Evolutionary conservation across 805 yeast genomes (phyloP), one percentile per base, ranked within the genome.

Genomic region (Metschnikowia hibisci): DNA sequence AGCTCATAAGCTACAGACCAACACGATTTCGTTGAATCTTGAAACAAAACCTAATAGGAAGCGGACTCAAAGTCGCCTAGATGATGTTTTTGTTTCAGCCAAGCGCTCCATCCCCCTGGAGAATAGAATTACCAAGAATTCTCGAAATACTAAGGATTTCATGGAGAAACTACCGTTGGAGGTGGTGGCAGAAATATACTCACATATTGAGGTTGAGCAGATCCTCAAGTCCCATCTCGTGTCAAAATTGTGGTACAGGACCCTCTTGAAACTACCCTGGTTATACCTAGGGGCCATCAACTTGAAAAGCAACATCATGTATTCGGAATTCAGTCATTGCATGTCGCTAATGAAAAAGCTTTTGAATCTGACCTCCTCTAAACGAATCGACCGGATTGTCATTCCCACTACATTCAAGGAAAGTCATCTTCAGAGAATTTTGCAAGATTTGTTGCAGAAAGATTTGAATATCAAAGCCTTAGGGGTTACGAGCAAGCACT

Each of bases 161-260:
- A 51, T 69, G 32, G 26, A 20, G 1, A 41, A 45, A n/a, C 47
- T 69, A 2, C 66, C 71, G 0, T 26, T 42, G 2, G 74, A 70
- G 28, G 35, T 68, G 3, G 49, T 69, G 4, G 60, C 56, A 23
- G 9, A 41, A 2, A 55, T 70, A 1, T 68, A 67, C 44, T 4
- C 32, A 11, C 30, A 46, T 3, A 42, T 67, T 6, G 47, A 62
- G 1, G 41, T 62, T 6, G 54, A 48, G 14, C 39, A 45, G 5
- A 25, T 66, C 4, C 53, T 66, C 8, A 32, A 43, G 6, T 64
- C 67, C 34, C 73, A 59, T 44, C 44, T 58, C 23, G 74, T 70
- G 28, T 56, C 62, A 35, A 60, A 51, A 43, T 30, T 26, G 12
- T 70, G 75, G 75, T 62, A 68, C 44, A 13, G 39, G 6, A 37